phyloP scores from a whole-genome alignment of 768 basidiomycete genomes.

The Rubroboletus satanas region DNA sequence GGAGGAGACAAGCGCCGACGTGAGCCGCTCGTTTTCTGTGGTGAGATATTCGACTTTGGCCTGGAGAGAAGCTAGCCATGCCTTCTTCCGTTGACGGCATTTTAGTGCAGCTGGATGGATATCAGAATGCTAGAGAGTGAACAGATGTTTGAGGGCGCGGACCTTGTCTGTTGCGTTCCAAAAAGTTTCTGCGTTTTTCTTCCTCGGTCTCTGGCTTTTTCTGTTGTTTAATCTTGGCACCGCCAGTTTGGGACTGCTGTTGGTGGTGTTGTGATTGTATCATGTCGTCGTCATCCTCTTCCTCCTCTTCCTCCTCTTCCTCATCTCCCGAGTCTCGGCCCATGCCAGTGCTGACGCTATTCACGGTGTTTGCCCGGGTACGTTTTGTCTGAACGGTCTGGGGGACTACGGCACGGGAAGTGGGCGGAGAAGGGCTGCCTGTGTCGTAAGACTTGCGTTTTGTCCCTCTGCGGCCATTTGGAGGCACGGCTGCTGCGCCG shows the following conservation, averaged over 20 bases:
- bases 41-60: conserved; percentile 87
- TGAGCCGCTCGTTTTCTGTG: conserved; percentile 94
- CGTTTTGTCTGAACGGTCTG: conserved; percentile 31
- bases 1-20: conserved; percentile 78
- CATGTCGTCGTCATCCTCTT: conserved; percentile 36
- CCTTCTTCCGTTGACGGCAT: conserved; percentile 98
- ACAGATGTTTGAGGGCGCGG: neutral
- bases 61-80: conserved; percentile 91
- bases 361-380: conserved; percentile 36
- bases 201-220: conserved; percentile 97
- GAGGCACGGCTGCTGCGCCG: conserved; percentile 31
- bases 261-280: conserved; percentile 18
- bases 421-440: conserved; percentile 33
- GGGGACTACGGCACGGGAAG: conserved; percentile 24
- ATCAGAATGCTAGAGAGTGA: conserved; percentile 3
- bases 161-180: conserved; percentile 98
- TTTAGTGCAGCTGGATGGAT: conserved; percentile 79
- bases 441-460: conserved; percentile 68
- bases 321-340: conserved; percentile 38
- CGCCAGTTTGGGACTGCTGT: conserved; percentile 12
- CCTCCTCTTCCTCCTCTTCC: conserved; percentile 35
- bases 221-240: conserved; percentile 23
- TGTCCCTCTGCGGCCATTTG: conserved; percentile 45
- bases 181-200: conserved; percentile 94
- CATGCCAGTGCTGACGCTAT: conserved; percentile 26